phyloP scores from a whole-genome alignment of 2,329 filamentous ascomycete species.

The Diaporthe destruens region DNA sequence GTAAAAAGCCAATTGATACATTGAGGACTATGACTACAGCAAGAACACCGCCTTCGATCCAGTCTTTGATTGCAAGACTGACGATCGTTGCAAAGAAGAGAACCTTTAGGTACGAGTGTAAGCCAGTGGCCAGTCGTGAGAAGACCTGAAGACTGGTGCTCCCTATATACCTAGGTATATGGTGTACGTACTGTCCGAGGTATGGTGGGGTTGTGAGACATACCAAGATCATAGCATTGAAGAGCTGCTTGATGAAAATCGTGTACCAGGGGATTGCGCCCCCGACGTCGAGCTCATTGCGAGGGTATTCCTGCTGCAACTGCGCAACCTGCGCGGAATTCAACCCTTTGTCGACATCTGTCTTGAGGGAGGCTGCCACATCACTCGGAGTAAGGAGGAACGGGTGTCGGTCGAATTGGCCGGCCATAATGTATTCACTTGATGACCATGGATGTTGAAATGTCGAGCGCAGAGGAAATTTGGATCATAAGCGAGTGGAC shows the following conservation, averaged over 20 bases:
- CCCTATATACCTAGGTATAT: too few relatives aligned
- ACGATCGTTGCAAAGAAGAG: conserved; percentile 82
- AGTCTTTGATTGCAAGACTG: conserved; percentile 72
- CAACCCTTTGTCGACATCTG: conserved; percentile 76
- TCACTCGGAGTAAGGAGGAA: conserved; percentile 72
- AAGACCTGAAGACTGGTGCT: neutral
- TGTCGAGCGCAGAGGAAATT: neutral
- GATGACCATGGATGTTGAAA: conserved; percentile 28
- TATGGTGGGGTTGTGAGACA: conserved; percentile 46
- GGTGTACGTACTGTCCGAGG: neutral
- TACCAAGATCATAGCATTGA: conserved; percentile 83
- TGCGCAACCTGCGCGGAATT: conserved; percentile 69
- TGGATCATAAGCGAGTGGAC: conserved; percentile 22
- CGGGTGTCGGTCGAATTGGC: conserved; percentile 66
- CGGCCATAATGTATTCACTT: conserved; percentile 54
- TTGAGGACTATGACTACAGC: conserved; percentile 66
- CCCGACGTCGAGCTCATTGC: conserved; percentile 78
- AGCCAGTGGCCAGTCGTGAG: conserved; percentile 55
- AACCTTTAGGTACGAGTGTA: conserved; percentile 68
- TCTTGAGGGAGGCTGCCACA: conserved; percentile 72
- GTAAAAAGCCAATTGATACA: conserved; percentile 75
- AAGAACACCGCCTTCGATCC: conserved; percentile 52
- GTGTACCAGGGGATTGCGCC: conserved; percentile 77
- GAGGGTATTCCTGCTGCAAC: conserved; percentile 71
- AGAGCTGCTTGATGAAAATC: conserved; percentile 78